phyloP scores from a whole-genome alignment of 495 filamentous ascomycete genomes.

The Penicillium riverlandense region DNA sequence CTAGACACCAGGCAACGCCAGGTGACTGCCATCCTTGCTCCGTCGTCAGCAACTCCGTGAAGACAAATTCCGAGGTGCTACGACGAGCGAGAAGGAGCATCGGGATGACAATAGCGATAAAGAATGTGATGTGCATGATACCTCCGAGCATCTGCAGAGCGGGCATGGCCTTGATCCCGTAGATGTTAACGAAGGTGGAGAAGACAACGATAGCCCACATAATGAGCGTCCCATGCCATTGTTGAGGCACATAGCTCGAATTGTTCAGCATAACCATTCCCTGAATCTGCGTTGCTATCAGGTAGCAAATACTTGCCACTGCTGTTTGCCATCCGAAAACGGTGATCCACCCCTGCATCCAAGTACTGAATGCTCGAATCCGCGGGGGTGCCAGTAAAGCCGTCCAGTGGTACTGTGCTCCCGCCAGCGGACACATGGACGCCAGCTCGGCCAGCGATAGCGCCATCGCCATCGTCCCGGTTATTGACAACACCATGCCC shows the following conservation, averaged over 20 bases:
- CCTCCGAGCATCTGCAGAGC: constrained; percentile 36
- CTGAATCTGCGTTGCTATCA: constrained; percentile 34
- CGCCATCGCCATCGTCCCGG: constrained; percentile 15
- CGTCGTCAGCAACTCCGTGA: constrained; percentile 25
- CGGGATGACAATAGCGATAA: constrained; percentile 36
- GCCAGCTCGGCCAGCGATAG: constrained; percentile 29
- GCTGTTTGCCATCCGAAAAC: constrained; percentile 35
- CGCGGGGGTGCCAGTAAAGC: constrained; percentile 13
- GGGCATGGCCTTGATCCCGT: constrained; percentile 32
- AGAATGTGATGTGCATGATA: constrained; percentile 39
- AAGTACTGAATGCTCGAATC: constrained; percentile 14
- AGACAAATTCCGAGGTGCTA: constrained; percentile 36
- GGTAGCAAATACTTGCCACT: constrained; percentile 23
- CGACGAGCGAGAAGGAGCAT: constrained; percentile 33
- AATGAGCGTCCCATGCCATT: constrained; percentile 42
- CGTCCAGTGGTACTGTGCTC: constrained; percentile 25
- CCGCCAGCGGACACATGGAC: constrained; percentile 25
- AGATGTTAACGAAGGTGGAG: constrained; percentile 31
- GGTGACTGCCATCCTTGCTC: constrained; percentile 24
- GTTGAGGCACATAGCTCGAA: constrained; percentile 24
- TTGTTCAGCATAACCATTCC: constrained; percentile 37
- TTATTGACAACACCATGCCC: constrained; percentile 19
- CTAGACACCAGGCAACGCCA: constrained; percentile 34
- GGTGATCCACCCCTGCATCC: constrained; percentile 27
- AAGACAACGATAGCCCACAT: constrained; percentile 29